Evolutionary conservation across 768 basidiomycete genomes (phyloP), one percentile per base, ranked within the genome.

Genomic region (Boletus vinaceobasis): DNA sequence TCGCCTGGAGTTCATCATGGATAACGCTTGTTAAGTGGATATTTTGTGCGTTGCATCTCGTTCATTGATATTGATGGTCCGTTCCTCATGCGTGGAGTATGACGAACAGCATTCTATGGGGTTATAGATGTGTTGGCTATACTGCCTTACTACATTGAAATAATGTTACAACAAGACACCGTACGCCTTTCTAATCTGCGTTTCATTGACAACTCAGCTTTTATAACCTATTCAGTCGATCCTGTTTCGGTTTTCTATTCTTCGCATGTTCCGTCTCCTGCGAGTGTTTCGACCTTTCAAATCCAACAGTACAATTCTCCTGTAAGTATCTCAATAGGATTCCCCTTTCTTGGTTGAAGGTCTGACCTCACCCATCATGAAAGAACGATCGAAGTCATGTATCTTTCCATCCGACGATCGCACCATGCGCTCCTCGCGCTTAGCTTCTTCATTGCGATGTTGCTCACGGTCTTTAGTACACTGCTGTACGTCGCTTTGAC

Each of bases 311-410:
- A 89, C 87, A 15, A 85, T 92, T 53, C 78, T 93, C n/a, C 72
- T 92, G 85, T 91, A 69, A 52, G 89, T 77, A 57, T n/a, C 26
- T 44, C 15, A 9, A 33, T 27, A 6, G 8, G 32, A 5, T 40
- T 19, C 7, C 14, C 8, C 19, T 27, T 36, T 19, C 46, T 38
- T 17, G 7, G 15, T 4, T 4, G 10, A 31, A 1, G 38, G 19
- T 49, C 54, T 57, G 23, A 67, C 53, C 26, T 19, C 19, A 14
- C 9, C n/a, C 26, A 27, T 19, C 8, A 13, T 40, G 23, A 36
- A 56, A 90, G 89, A 43, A 92, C 90, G 0, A 92, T 92, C 46
- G 89, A 93, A 75, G 90, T 92, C 62, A 97, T 96, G 93, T 93
- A 88, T 67, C 79, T 96, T 31, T 86, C 91, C 31, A 86, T 94